phyloP scores from a whole-genome alignment of 2,329 filamentous ascomycete genomes.

The Penicillium sclerotigenum region DNA sequence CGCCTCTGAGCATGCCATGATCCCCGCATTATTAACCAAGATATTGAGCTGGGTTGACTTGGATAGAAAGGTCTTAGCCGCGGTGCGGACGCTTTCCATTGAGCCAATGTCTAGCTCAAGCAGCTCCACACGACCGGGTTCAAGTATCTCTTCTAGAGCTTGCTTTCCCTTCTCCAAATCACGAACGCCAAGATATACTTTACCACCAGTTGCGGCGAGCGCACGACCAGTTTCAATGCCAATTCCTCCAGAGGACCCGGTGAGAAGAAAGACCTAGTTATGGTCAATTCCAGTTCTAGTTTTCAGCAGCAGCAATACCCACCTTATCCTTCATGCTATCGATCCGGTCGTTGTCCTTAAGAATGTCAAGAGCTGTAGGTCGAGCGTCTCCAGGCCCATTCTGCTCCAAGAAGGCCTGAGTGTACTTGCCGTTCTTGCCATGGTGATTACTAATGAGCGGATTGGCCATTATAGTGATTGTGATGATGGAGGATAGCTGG shows the following conservation, averaged over 20 bases:
- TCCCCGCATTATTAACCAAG: not conserved
- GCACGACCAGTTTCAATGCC: not conserved
- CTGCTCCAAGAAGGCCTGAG: not conserved
- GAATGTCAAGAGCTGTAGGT: not conserved
- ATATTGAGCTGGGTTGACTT: not conserved
- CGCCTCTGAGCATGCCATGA: not conserved
- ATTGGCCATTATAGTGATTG: not conserved
- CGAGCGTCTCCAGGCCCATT: not conserved
- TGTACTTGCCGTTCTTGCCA: not conserved
- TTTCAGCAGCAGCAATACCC: not conserved
- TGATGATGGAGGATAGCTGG: not conserved
- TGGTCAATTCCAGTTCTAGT: not conserved
- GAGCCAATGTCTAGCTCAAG: not conserved
- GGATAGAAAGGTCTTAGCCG: not conserved
- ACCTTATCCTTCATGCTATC: not conserved
- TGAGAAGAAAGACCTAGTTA: not conserved
- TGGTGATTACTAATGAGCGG: not conserved
- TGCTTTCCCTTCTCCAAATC: not conserved
- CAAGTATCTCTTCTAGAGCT: not conserved
- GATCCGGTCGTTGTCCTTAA: not conserved
- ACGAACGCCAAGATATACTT: not conserved
- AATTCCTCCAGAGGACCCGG: not conserved
- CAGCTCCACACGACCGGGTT: not conserved
- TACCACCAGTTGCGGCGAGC: not conserved
- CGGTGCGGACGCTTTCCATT: not conserved